Evolutionary conservation across 2,329 filamentous ascomycete genomes (phyloP).

Genomic region (Dryadomyces quercivorus): DNA sequence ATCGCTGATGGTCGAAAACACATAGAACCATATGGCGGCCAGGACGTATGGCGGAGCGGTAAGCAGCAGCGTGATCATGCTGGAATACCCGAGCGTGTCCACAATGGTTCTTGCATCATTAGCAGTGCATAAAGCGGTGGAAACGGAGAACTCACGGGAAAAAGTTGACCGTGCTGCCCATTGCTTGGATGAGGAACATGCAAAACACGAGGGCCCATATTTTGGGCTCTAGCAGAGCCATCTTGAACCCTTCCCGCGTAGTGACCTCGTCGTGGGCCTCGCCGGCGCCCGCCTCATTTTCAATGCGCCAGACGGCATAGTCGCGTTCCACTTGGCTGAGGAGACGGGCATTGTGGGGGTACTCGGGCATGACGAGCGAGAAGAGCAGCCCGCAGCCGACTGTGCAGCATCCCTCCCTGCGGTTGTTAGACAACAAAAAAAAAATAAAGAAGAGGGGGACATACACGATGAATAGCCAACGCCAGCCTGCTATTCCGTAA

Average conservation of each 20-base stretch:
- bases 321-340: constrained; percentile 17
- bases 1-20: constrained; percentile 14
- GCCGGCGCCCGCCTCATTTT: constrained; percentile 23
- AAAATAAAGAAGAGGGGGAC: background rate
- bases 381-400: constrained; percentile 21
- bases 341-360: constrained; percentile 25
- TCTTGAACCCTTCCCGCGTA: constrained; percentile 8
- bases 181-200: constrained; percentile 19
- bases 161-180: constrained; percentile 20
- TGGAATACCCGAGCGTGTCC: constrained; percentile 18
- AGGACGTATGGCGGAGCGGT: constrained; percentile 33
- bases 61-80: constrained; percentile 29
- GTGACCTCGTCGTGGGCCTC: constrained; percentile 22
- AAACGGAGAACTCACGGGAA: constrained; percentile 12
- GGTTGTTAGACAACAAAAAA: background rate
- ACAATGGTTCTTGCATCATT: constrained; percentile 13
- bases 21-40: constrained; percentile 19
- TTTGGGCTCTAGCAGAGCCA: constrained; percentile 1
- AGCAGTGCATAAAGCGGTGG: background rate
- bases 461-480: constrained; percentile 17
- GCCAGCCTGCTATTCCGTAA: constrained; percentile 36
- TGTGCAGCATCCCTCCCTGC: constrained; percentile 29
- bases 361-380: constrained; percentile 24
- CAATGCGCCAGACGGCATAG: constrained; percentile 20
- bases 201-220: constrained; percentile 9